Percentiles rank a stretch among this genome's conserved stretches.
phyloP scores from a whole-genome alignment of 371 early-diverging fungal genomes.

The Syncephalis plumigaleata region DNA sequence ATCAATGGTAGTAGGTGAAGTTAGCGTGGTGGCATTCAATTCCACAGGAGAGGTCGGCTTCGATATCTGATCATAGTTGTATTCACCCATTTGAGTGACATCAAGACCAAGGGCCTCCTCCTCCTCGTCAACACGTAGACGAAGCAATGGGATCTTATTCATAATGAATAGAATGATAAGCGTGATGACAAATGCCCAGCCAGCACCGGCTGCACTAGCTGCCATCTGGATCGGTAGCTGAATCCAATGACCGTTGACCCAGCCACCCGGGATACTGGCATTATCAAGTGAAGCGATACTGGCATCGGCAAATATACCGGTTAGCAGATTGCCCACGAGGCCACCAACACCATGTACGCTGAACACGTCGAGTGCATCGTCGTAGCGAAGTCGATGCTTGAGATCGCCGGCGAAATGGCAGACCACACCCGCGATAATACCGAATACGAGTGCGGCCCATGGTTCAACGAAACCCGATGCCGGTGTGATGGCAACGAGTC shows the following conservation, averaged over 20 bases:
- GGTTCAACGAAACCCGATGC: slow-evolving; percentile 77
- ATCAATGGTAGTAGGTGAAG: too few species aligned
- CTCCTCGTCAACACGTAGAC: slow-evolving; percentile 50
- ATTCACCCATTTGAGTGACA: slow-evolving; percentile 46
- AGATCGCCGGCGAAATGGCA: slow-evolving; percentile 64
- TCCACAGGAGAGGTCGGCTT: background rate
- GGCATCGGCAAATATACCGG: slow-evolving; percentile 75
- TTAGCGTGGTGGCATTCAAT: too few species aligned
- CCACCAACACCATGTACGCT: slow-evolving; percentile 83
- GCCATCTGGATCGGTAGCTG: slow-evolving; percentile 70
- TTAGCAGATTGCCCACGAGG: slow-evolving; percentile 63
- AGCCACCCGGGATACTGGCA: slow-evolving; percentile 52
- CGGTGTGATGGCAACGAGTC: slow-evolving; percentile 87
- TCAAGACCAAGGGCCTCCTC: slow-evolving; percentile 58
- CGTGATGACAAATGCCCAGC: slow-evolving; percentile 64
- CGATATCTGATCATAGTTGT: background rate
- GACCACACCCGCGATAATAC: slow-evolving; percentile 43
- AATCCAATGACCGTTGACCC: slow-evolving; percentile 63
- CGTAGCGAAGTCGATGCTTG: slow-evolving; percentile 64
- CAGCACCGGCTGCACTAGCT: slow-evolving; percentile 48
- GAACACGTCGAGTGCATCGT: slow-evolving; percentile 79
- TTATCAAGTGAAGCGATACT: slow-evolving; percentile 62
- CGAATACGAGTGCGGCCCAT: slow-evolving; percentile 65
- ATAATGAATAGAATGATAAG: slow-evolving; percentile 53
- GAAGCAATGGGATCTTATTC: slow-evolving; percentile 60